Evolutionary conservation across 2,329 filamentous ascomycete genomes (phyloP).

Genomic region (Trichothecium roseum): DNA sequence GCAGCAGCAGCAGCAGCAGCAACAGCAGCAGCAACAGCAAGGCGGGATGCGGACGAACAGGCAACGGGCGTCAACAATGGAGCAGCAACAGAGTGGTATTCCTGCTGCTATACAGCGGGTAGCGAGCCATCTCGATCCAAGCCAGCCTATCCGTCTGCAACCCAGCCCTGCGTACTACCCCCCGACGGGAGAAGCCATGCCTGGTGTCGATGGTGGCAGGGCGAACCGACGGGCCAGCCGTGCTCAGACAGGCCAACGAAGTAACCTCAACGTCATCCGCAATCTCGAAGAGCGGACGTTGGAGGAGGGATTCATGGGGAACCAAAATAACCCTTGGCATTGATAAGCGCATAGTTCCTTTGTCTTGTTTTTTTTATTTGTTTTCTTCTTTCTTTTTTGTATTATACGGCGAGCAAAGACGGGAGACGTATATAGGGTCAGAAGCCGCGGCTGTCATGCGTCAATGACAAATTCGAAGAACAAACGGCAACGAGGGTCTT

Average conservation of each 20-base stretch:
- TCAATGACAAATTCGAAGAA: conserved; percentile 3
- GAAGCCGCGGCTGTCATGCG: conserved; percentile 19
- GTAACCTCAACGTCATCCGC: conserved; percentile 81
- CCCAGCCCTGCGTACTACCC: conserved; percentile 97
- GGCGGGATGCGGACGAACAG: conserved; percentile 62
- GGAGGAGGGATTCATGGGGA: conserved; percentile 79
- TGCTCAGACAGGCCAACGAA: conserved; percentile 47
- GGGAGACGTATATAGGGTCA: conserved; percentile 9
- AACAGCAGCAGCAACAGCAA: conserved; percentile 54
- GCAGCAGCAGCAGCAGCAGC: conserved; percentile 50
- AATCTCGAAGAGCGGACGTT: conserved; percentile 89
- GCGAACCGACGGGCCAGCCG: conserved; percentile 68
- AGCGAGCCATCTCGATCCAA: conserved; percentile 91
- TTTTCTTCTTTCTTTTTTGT: background rate
- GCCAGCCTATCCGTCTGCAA: conserved; percentile 83
- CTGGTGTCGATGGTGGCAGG: conserved; percentile 48
- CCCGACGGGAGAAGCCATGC: conserved; percentile 74
- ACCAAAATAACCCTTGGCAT: conserved; percentile 52
- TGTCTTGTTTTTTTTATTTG: conserved; percentile 3
- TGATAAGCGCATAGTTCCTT: conserved; percentile 30
- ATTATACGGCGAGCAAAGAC: too few species aligned
- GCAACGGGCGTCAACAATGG: conserved; percentile 91
- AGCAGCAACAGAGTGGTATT: conserved; percentile 86
- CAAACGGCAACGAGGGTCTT: too few species aligned
- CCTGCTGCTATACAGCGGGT: conserved; percentile 88